Evolutionary conservation across 1,284 basidiomycete species (phyloP).

Genomic region (Ustilago cynodontis): DNA sequence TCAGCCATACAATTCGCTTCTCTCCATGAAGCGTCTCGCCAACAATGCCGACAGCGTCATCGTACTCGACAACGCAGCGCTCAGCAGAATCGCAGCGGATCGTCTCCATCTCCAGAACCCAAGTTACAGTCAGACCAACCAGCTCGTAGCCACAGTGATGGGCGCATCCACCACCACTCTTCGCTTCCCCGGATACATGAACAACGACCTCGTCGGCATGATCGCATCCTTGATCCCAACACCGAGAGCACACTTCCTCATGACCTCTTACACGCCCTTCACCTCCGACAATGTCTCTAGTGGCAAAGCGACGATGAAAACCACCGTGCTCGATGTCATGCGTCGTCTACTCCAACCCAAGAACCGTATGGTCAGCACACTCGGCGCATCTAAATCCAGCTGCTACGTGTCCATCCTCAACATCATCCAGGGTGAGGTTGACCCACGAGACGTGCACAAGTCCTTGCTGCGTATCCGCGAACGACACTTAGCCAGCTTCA

Average conservation of each 20-base stretch:
- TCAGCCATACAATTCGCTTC: constrained; percentile 94
- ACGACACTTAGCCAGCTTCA: constrained; percentile 95
- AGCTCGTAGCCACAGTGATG: constrained; percentile 69
- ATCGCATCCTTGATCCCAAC: constrained; percentile 97
- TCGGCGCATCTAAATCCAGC: constrained; percentile 63
- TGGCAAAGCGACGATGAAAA: constrained; percentile 69
- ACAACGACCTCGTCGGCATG: constrained; percentile 94
- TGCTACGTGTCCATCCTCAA: constrained; percentile 95
- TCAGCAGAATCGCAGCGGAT: constrained; percentile 91
- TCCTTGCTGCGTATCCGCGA: constrained; percentile 95
- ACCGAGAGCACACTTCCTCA: constrained; percentile 98
- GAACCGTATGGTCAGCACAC: constrained; percentile 98
- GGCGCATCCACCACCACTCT: constrained; percentile 95
- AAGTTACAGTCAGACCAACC: constrained; percentile 78
- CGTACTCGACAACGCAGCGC: constrained; percentile 94
- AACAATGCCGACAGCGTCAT: constrained; percentile 98
- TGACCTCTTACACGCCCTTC: constrained; percentile 99
- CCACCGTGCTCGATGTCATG: constrained; percentile 90
- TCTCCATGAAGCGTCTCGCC: constrained; percentile 93
- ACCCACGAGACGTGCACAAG: constrained; percentile 98
- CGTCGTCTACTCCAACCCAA: constrained; percentile 95
- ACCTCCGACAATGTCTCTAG: constrained; percentile 79
- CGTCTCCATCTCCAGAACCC: constrained; percentile 90
- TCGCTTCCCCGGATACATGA: constrained; percentile 99
- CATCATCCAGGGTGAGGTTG: constrained; percentile 96